phyloP scores from a whole-genome alignment of 2,329 filamentous ascomycete genomes.

The Phaeophleospora eucalypticola region DNA sequence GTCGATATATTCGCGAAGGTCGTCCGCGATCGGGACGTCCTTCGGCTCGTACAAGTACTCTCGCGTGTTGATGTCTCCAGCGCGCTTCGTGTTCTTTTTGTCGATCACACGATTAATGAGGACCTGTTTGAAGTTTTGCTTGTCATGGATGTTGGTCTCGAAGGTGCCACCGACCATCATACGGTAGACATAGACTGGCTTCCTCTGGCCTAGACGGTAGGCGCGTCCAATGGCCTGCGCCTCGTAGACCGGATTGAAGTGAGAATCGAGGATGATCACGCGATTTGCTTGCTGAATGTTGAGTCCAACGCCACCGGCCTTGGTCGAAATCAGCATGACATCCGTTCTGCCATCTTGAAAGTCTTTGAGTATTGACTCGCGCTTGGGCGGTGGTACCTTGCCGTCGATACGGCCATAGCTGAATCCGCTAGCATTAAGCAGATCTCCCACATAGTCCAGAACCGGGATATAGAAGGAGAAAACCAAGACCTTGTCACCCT shows the following conservation, averaged over 20 bases:
- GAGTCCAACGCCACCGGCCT: constrained; percentile 74
- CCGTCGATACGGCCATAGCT: constrained; percentile 64
- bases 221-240: constrained; percentile 83
- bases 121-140: constrained; percentile 76
- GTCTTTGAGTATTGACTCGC: constrained; percentile 60
- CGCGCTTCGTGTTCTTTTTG: constrained; percentile 69
- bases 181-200: constrained; percentile 79
- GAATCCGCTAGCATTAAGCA: constrained; percentile 51
- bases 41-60: constrained; percentile 60
- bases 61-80: constrained; percentile 50
- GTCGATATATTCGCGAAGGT: constrained; percentile 46
- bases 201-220: constrained; percentile 78
- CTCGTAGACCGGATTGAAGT: constrained; percentile 75
- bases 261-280: constrained; percentile 80
- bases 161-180: constrained; percentile 75
- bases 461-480: constrained; percentile 72
- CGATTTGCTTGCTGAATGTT: constrained; percentile 82
- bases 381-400: constrained; percentile 49
- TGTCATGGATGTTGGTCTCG: constrained; percentile 70
- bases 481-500: constrained; percentile 70
- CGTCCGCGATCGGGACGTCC: constrained; percentile 48
- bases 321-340: constrained; percentile 78
- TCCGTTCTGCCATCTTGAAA: constrained; percentile 60
- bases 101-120: constrained; percentile 77
- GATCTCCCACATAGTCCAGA: constrained; percentile 62